Evolutionary conservation across 2,329 filamentous ascomycete genomes (phyloP).

Genomic region (Lachnellula subtilissima): DNA sequence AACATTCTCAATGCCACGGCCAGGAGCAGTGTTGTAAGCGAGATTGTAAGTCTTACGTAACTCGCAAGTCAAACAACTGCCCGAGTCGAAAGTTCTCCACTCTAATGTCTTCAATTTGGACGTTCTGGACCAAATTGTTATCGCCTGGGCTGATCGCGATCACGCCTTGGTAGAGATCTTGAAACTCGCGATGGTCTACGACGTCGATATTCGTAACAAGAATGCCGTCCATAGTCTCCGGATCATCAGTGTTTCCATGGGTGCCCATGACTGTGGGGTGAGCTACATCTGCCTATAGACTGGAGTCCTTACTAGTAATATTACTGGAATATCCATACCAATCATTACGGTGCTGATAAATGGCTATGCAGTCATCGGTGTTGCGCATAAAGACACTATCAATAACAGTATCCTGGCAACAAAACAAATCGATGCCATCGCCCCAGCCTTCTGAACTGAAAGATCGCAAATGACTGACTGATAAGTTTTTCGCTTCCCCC

Average conservation of each 20-base stretch:
- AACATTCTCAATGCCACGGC: conserved; percentile 31
- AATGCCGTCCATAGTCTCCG: conserved; percentile 31
- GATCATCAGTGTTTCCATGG: conserved; percentile 32
- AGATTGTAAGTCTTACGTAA: conserved; percentile 34
- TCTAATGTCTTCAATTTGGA: conserved; percentile 29
- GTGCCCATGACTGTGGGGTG: conserved; percentile 36
- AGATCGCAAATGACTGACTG: conserved; percentile 7
- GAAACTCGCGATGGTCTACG: conserved; percentile 34
- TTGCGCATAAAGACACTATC: conserved; percentile 32
- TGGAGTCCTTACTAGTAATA: conserved; percentile 31
- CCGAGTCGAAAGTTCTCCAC: conserved; percentile 32
- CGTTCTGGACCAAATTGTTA: conserved; percentile 30
- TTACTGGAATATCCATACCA: conserved; percentile 33
- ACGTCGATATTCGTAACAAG: conserved; percentile 34
- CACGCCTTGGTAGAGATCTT: conserved; percentile 34
- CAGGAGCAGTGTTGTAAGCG: conserved; percentile 34
- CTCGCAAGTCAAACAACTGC: conserved; percentile 33
- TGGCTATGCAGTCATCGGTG: conserved; percentile 35
- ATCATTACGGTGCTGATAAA: conserved; percentile 33
- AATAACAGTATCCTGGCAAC: neutral
- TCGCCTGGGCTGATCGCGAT: conserved; percentile 34
- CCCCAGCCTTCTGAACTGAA: conserved; percentile 1
- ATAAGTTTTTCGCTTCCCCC: conserved; percentile 18
- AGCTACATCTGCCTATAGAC: conserved; percentile 31
- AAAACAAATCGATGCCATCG: conserved; percentile 13